These are phyloP conservation scores for Hsuehochloa calcarea DNA, from an alignment of 176 grass and related monocot species.

Conservation along the genomic window DNA sequence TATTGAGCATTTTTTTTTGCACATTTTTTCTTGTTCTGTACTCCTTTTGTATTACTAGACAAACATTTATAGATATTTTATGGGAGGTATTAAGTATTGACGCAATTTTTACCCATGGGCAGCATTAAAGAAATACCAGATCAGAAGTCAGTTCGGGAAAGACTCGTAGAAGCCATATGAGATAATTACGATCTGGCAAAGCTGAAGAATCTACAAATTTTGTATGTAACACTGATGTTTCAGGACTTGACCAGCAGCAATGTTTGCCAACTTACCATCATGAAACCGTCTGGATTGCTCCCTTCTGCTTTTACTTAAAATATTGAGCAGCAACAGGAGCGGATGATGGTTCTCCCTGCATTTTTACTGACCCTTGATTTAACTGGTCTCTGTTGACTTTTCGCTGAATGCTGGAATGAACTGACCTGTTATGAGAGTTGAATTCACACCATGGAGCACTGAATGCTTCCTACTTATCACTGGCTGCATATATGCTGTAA, in stretches of 20 bases:
- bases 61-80: neutral
- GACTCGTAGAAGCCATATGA: constrained; percentile 55
- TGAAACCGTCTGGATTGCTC: constrained; percentile 29
- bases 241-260: constrained; percentile 1
- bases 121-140: constrained; percentile 65
- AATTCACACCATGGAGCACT: neutral
- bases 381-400: neutral
- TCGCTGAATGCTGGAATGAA: neutral
- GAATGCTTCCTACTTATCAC: neutral
- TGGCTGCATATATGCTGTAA: neutral
- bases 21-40: neutral
- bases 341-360: neutral
- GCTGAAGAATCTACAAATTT: neutral
- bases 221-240: constrained; percentile 13
- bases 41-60: neutral
- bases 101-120: constrained; percentile 17
- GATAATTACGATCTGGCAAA: neutral
- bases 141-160: constrained; percentile 53
- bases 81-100: constrained; percentile 1
- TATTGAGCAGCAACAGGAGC: neutral
- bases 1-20: neutral
- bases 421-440: neutral
- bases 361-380: neutral
- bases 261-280: neutral
- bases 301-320: neutral